Percentiles rank a stretch among this genome's conserved stretches.
phyloP scores from a whole-genome alignment of 2,329 filamentous ascomycete genomes.

The Trichoderma sp. region DNA sequence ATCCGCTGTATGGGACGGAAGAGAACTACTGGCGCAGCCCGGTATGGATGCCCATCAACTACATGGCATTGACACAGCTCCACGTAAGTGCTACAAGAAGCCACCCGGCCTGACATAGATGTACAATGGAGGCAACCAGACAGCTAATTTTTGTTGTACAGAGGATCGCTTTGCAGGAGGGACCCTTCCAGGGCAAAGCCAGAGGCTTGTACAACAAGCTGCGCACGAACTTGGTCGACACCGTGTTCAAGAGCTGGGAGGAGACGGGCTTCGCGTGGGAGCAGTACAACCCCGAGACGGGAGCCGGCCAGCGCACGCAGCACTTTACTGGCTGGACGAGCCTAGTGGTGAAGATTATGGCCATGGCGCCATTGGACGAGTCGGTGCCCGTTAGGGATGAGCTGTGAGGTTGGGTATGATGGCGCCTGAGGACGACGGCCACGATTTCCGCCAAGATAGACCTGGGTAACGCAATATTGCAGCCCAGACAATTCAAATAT shows the following conservation, averaged over 20 bases:
- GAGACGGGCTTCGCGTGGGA: constrained; percentile 97
- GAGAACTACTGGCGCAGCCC: constrained; percentile 98
- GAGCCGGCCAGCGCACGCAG: constrained; percentile 90
- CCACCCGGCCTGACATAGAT: no score
- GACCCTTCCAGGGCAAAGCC: constrained; percentile 70
- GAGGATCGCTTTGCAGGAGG: constrained; percentile 66
- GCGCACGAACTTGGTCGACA: constrained; percentile 82
- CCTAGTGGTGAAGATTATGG: constrained; percentile 95
- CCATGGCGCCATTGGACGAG: constrained; percentile 71
- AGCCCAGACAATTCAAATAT: not conserved
- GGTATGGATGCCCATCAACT: constrained; percentile 96
- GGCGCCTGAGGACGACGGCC: not conserved
- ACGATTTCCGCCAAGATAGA: not conserved
- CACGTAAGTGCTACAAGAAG: constrained; percentile 59
- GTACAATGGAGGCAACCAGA: no score
- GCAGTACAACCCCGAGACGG: constrained; percentile 94
- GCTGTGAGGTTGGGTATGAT: constrained; percentile 41
- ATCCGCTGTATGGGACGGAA: constrained; percentile 80
- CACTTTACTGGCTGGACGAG: constrained; percentile 99
- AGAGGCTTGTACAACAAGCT: constrained; percentile 74
- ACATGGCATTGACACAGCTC: constrained; percentile 77
- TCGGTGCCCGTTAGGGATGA: constrained; percentile 49
- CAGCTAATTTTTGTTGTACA: constrained; percentile 39
- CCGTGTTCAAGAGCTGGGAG: constrained; percentile 84
- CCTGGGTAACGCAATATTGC: no score